A percentile compares a stretch with the other conserved stretches of the same genome.
phyloP scores from a whole-genome alignment of 139 green algal species.

The Coccomyxa sp. region DNA sequence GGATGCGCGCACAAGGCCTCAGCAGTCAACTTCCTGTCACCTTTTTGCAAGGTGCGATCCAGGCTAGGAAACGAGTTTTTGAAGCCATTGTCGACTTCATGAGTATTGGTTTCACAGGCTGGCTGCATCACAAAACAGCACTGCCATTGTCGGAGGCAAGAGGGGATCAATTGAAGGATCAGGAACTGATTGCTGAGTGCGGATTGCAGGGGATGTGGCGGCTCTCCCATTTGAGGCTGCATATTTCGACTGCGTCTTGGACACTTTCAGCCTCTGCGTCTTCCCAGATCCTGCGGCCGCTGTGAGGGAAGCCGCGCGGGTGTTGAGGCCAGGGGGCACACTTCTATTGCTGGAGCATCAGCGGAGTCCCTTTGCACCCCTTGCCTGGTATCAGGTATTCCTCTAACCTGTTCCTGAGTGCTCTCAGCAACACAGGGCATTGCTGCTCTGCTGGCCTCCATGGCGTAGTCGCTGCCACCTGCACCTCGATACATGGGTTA shows the following conservation, averaged over 20 bases:
- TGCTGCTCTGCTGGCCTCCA: background rate
- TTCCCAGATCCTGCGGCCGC: constrained; percentile 43
- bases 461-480: background rate
- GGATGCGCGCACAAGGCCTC: too few species aligned
- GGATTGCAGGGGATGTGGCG: constrained; percentile 37
- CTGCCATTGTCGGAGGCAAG: background rate
- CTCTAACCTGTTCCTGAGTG: background rate
- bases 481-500: background rate
- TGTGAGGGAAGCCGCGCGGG: constrained; percentile 48
- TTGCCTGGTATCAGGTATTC: constrained; percentile 57
- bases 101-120: background rate
- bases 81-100: background rate
- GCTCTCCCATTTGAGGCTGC: constrained; percentile 37
- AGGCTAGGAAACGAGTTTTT: background rate
- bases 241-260: constrained; percentile 57
- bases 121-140: background rate
- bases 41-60: background rate
- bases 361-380: constrained; percentile 37
- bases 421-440: background rate
- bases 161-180: background rate
- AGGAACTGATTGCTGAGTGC: background rate
- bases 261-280: constrained; percentile 74
- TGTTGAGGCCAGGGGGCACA: constrained; percentile 35
- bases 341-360: constrained; percentile 68
- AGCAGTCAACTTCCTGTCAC: too few species aligned